These are phyloP conservation scores for Pezicula carpinea DNA, from an alignment of 2,329 filamentous ascomycete genomes.

Conservation along the genomic window DNA sequence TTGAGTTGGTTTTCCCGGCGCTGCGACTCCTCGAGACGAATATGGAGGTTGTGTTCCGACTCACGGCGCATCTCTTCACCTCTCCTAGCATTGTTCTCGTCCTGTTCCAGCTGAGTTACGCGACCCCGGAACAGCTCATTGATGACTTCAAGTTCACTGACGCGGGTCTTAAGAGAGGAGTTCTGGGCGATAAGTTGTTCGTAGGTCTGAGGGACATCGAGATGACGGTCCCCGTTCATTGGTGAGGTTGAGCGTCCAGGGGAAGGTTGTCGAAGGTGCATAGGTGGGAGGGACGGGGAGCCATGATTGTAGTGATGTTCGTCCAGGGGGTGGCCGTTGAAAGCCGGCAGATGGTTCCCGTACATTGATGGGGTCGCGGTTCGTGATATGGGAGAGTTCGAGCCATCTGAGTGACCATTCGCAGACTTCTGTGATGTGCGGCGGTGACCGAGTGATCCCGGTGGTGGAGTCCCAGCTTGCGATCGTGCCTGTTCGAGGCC, in stretches of 20 bases:
- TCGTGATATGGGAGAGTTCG: conserved; percentile 74
- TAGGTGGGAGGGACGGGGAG: conserved; percentile 44
- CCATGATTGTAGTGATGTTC: conserved; percentile 61
- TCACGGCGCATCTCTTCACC: conserved; percentile 53
- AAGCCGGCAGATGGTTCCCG: conserved; percentile 71
- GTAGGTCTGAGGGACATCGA: conserved; percentile 70
- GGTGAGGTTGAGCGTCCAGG: conserved; percentile 48
- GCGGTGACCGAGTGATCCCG: conserved; percentile 51
- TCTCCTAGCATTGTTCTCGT: conserved; percentile 63
- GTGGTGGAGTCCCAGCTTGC: conserved; percentile 48
- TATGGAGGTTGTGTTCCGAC: conserved; percentile 49
- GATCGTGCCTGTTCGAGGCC: conserved; percentile 53
- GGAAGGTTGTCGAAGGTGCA: conserved; percentile 52
- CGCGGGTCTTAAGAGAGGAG: conserved; percentile 85
- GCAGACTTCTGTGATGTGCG: conserved; percentile 67
- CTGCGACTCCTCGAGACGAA: conserved; percentile 71
- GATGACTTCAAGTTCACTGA: conserved; percentile 93
- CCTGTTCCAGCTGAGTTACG: conserved; percentile 71
- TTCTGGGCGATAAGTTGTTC: conserved; percentile 78
- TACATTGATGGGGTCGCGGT: conserved; percentile 74
- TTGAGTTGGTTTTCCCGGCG: conserved; percentile 78
- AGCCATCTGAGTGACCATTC: conserved; percentile 69
- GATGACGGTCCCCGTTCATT: conserved; percentile 52
- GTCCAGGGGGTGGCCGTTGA: conserved; percentile 66
- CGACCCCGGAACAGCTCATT: conserved; percentile 76